Conservation (phyloP, 345 rosid species). For the Acer saccharum region DNA sequence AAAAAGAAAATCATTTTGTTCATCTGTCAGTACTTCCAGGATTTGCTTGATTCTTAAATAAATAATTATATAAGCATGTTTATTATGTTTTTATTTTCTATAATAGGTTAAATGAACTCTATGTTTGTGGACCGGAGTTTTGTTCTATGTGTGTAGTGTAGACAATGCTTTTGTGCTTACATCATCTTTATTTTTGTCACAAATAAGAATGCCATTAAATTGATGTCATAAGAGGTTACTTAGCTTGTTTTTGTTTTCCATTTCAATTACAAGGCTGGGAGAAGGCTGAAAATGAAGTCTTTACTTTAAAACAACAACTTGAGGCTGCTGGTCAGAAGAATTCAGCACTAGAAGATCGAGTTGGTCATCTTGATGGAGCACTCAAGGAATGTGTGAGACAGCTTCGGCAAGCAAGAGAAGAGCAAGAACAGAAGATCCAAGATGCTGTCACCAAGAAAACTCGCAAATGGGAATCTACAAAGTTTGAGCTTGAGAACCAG, state of each 20-base stretch:
- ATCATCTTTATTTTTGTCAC: neutral
- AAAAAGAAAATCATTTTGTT: neutral
- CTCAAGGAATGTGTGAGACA: constrained; percentile 94
- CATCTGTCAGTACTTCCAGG: neutral
- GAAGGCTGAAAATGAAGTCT: constrained; percentile 88
- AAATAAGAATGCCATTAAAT: neutral
- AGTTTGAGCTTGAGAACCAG: constrained; percentile 53
- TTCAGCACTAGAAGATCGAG: constrained; percentile 66
- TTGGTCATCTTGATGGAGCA: constrained; percentile 86
- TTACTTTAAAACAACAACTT: constrained; percentile 65
- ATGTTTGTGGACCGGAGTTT: neutral
- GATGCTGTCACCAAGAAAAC: constrained; percentile 58
- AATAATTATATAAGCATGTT: neutral
- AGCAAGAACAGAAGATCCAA: constrained; percentile 67
- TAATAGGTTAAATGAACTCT: neutral
- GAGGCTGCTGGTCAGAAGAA: constrained; percentile 56
- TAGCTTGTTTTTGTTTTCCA: neutral
- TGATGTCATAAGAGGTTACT: constrained; percentile 6
- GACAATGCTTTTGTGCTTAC: neutral
- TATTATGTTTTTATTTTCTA: neutral
- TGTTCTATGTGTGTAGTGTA: neutral
- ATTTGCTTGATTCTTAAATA: neutral
- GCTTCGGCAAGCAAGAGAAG: constrained; percentile 86
- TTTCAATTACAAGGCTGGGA: constrained; percentile 77
- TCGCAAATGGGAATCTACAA: constrained; percentile 61